A percentile compares a stretch with the other conserved stretches of the same genome.
phyloP scores from a whole-genome alignment of 2,329 filamentous ascomycete species.

The Penicillium sp. region DNA sequence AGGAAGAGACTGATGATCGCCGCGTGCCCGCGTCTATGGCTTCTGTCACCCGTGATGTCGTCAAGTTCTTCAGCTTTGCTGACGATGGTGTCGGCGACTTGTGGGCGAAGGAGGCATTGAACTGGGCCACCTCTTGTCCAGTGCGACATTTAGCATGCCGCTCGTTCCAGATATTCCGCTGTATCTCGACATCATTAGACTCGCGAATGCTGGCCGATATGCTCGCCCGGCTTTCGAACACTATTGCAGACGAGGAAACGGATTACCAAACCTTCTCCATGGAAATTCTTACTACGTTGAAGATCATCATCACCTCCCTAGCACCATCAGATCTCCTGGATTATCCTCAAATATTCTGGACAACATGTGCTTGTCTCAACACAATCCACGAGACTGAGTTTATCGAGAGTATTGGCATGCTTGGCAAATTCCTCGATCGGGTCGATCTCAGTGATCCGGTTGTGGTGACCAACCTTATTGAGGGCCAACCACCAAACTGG shows the following conservation, averaged over 20 bases:
- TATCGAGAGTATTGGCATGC: constrained; percentile 84
- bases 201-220: constrained; percentile 95
- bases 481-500: constrained; percentile 81
- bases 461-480: constrained; percentile 68
- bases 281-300: constrained; percentile 92
- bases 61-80: constrained; percentile 78
- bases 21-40: constrained; percentile 88
- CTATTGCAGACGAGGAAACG: constrained; percentile 88
- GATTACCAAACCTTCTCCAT: constrained; percentile 97
- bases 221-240: constrained; percentile 91
- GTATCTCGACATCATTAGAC: constrained; percentile 84
- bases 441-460: constrained; percentile 71
- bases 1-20: constrained; percentile 67
- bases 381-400: constrained; percentile 97
- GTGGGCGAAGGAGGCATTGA: constrained; percentile 85
- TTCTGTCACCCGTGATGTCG: constrained; percentile 73
- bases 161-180: constrained; percentile 96
- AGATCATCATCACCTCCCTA: constrained; percentile 83
- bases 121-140: constrained; percentile 95
- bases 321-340: constrained; percentile 73
- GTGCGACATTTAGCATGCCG: constrained; percentile 92
- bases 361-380: constrained; percentile 90
- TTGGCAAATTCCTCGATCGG: constrained; percentile 80
- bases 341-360: constrained; percentile 98
- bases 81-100: constrained; percentile 85